Percentiles rank a stretch among this genome's conserved stretches.
Evolutionary conservation across 2,329 filamentous ascomycete genomes (phyloP).

Genomic region (Phialocephala sp.): DNA sequence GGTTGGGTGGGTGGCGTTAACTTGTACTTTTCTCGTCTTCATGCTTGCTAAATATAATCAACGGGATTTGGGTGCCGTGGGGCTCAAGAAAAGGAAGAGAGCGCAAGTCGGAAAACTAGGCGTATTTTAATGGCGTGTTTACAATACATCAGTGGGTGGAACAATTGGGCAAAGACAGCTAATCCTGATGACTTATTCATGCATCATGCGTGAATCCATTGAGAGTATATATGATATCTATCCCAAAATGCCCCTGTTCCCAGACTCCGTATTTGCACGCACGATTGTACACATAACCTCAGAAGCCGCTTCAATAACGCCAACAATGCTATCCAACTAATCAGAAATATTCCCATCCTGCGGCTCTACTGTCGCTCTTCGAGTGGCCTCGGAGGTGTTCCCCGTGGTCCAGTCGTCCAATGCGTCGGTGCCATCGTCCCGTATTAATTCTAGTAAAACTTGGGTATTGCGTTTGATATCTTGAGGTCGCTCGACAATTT

Average conservation of each 20-base stretch:
- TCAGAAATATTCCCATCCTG: slow-evolving; percentile 37
- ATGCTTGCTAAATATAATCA: slow-evolving; percentile 20
- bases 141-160: slow-evolving; percentile 4
- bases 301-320: slow-evolving; percentile 31
- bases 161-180: background rate
- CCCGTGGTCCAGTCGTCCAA: slow-evolving; percentile 62
- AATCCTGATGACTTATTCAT: slow-evolving; percentile 4
- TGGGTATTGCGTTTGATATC: slow-evolving; percentile 69
- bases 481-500: slow-evolving; percentile 61
- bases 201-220: background rate
- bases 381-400: slow-evolving; percentile 22
- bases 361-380: slow-evolving; percentile 29
- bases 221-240: slow-evolving; percentile 9
- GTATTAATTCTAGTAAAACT: slow-evolving; percentile 68
- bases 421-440: slow-evolving; percentile 62
- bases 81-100: background rate
- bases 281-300: slow-evolving; percentile 12
- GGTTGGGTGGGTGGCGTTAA: slow-evolving; percentile 14
- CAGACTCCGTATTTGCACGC: slow-evolving; percentile 14
- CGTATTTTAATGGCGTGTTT: background rate
- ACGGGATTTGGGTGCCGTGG: background rate
- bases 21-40: slow-evolving; percentile 13
- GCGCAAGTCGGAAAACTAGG: slow-evolving; percentile 2
- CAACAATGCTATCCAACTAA: slow-evolving; percentile 34
- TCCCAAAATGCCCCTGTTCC: slow-evolving; percentile 16